Conservation (phyloP, 352 stramenopile genomes). For the Phytophthora ohioensis region DNA sequence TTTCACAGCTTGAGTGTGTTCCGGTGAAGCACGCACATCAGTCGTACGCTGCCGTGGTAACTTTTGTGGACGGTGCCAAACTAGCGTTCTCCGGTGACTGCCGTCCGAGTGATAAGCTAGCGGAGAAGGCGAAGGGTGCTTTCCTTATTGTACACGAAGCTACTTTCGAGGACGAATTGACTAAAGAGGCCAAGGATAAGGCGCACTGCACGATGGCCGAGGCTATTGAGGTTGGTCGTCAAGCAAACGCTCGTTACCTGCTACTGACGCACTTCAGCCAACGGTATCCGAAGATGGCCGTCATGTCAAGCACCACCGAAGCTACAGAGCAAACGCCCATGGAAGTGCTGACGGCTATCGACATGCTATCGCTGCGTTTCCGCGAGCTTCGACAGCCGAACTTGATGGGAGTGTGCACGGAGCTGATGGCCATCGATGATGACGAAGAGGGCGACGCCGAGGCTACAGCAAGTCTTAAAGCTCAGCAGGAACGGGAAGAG, state of each 20-base stretch:
- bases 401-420: constrained; percentile 72
- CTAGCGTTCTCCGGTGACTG: constrained; percentile 96
- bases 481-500: constrained; percentile 30
- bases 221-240: constrained; percentile 85
- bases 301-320: constrained; percentile 38
- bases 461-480: constrained; percentile 28
- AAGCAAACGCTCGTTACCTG: constrained; percentile 83
- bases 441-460: constrained; percentile 34
- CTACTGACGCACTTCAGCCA: constrained; percentile 98
- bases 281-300: constrained; percentile 82
- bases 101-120: constrained; percentile 84
- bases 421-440: constrained; percentile 62
- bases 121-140: constrained; percentile 58
- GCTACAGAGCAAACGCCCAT: constrained; percentile 30
- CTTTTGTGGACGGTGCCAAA: constrained; percentile 71
- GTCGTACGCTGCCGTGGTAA: constrained; percentile 92
- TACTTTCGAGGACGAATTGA: constrained; percentile 97
- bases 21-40: constrained; percentile 91
- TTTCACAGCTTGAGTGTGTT: constrained; percentile 69
- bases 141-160: constrained; percentile 97
- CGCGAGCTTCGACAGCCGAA: constrained; percentile 64
- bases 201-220: constrained; percentile 95
- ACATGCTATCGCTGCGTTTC: constrained; percentile 81
- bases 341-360: constrained; percentile 74
- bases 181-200: constrained; percentile 94